These are phyloP conservation scores for Adansonia digitata DNA, from an alignment of 345 rosid genomes.

Conservation along the genomic window DNA sequence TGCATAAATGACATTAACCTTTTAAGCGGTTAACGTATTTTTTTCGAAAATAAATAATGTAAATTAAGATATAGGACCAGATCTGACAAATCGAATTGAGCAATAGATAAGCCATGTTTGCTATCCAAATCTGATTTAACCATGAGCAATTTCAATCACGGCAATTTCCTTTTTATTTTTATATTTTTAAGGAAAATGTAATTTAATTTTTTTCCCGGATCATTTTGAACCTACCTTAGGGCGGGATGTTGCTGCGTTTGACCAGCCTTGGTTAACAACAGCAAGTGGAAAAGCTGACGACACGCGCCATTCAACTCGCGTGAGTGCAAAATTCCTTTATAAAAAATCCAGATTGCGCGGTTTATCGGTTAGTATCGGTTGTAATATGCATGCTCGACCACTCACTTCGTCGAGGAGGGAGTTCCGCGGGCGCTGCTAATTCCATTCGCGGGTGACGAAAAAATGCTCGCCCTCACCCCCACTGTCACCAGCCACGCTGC, in stretches of 20 bases:
- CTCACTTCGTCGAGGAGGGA: not conserved
- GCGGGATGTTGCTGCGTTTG: not conserved
- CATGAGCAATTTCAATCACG: not conserved
- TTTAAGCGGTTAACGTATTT: too few species aligned
- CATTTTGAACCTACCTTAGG: not conserved
- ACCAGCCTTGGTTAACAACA: not conserved
- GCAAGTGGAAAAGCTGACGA: not conserved
- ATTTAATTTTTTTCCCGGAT: not conserved
- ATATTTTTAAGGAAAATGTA: not conserved
- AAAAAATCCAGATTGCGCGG: not conserved
- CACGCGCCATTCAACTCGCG: not conserved
- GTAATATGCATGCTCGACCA: not conserved
- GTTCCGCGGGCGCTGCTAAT: not conserved
- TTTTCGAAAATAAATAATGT: too few species aligned
- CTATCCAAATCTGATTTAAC: too few species aligned
- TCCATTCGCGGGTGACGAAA: not conserved
- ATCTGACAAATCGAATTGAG: too few species aligned
- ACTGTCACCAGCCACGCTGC: conserved; percentile 7
- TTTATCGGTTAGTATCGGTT: not conserved
- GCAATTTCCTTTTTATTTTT: not conserved
- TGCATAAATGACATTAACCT: too few species aligned
- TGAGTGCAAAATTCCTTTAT: not conserved
- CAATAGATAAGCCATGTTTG: too few species aligned
- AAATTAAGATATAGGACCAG: too few species aligned
- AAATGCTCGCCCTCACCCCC: conserved; percentile 29